These are phyloP conservation scores for Linum trigynum DNA, from an alignment of 345 rosid species.

Conservation along the genomic window DNA sequence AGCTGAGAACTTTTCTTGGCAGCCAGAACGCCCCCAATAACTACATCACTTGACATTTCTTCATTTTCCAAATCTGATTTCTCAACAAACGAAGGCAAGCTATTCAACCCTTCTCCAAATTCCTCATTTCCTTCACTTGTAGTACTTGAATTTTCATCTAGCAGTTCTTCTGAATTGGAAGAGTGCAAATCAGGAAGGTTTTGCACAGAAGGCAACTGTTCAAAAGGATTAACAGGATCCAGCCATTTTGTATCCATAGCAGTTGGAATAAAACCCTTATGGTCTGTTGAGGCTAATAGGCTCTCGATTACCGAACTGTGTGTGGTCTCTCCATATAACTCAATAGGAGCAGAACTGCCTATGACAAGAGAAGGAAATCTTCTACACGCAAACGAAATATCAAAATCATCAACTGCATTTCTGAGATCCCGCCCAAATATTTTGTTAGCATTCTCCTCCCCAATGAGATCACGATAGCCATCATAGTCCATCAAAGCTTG, in stretches of 20 bases:
- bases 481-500: slow-evolving; percentile 42
- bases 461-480: slow-evolving; percentile 38
- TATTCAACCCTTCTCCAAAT: slow-evolving; percentile 17
- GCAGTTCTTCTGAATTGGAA: slow-evolving; percentile 15
- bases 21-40: slow-evolving; percentile 16
- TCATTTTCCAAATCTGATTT: slow-evolving; percentile 26
- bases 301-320: slow-evolving; percentile 20
- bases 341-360: slow-evolving; percentile 52
- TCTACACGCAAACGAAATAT: slow-evolving; percentile 49
- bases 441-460: slow-evolving; percentile 34
- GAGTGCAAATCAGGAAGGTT: slow-evolving; percentile 28
- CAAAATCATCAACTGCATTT: slow-evolving; percentile 32
- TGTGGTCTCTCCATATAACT: slow-evolving; percentile 40
- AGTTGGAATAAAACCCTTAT: slow-evolving; percentile 27
- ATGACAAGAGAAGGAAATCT: slow-evolving; percentile 67
- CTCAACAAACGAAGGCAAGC: slow-evolving; percentile 20
- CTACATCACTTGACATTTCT: slow-evolving; percentile 22
- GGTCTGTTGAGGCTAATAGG: slow-evolving; percentile 26
- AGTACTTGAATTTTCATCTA: background rate
- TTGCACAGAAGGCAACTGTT: slow-evolving; percentile 33
- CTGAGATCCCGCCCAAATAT: slow-evolving; percentile 27
- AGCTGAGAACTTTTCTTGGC: slow-evolving; percentile 11
- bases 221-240: slow-evolving; percentile 33
- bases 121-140: slow-evolving; percentile 7
- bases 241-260: slow-evolving; percentile 35